These are phyloP conservation scores for Cocos nucifera DNA, from an alignment of 176 grass and related monocot genomes.

Conservation along the genomic window DNA sequence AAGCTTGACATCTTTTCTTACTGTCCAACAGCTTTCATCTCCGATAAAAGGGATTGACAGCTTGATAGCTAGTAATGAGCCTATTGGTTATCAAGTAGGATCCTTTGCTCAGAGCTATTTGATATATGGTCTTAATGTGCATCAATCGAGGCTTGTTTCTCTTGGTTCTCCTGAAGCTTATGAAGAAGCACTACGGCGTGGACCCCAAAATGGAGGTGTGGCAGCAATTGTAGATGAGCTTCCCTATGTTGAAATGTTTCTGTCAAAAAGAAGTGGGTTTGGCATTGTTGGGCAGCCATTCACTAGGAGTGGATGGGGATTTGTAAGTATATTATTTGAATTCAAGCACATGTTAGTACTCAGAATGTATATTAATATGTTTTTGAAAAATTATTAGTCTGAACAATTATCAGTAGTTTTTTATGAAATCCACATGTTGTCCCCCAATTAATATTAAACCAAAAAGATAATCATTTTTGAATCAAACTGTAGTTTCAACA, in stretches of 20 bases:
- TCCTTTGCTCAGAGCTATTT: slow-evolving; percentile 15
- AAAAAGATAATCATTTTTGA: too few relatives aligned
- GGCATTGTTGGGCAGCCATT: slow-evolving; percentile 13
- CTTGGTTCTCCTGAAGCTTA: slow-evolving; percentile 17
- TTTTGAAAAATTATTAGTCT: too few relatives aligned
- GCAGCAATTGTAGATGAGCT: slow-evolving; percentile 19
- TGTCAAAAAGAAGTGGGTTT: slow-evolving; percentile 15
- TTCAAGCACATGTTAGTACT: too few relatives aligned
- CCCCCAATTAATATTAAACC: too few relatives aligned
- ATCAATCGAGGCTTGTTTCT: slow-evolving; percentile 13
- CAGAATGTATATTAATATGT: too few relatives aligned
- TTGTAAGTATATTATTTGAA: slow-evolving; percentile 9
- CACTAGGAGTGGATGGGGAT: slow-evolving; percentile 14
- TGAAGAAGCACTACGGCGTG: slow-evolving; percentile 11
- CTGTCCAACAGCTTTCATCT: slow-evolving; percentile 15
- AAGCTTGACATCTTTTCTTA: slow-evolving; percentile 15
- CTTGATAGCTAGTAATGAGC: slow-evolving; percentile 13
- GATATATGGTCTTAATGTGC: slow-evolving; percentile 4
- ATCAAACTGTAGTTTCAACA: too few relatives aligned
- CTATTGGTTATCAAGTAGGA: slow-evolving; percentile 19
- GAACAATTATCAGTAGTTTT: too few relatives aligned
- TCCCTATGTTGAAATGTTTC: slow-evolving; percentile 12
- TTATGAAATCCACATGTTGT: too few relatives aligned
- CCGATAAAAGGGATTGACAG: slow-evolving; percentile 17
- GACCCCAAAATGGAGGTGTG: slow-evolving; percentile 17